Evolutionary conservation across 2,329 filamentous ascomycete genomes (phyloP).

Genomic region (Xylaria sp.): DNA sequence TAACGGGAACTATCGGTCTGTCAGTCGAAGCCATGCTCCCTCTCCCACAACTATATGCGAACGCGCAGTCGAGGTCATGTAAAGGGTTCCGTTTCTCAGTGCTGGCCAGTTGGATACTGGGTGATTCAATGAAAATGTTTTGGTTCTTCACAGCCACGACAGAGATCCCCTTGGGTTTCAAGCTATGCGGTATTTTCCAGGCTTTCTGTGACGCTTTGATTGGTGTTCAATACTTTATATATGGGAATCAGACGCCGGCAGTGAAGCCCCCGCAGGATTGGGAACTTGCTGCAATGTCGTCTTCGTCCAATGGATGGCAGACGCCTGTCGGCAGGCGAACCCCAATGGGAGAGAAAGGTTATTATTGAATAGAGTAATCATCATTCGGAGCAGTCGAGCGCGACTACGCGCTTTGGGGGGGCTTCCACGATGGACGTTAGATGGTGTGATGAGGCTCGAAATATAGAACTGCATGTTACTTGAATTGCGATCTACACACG

Average conservation of each 20-base stretch:
- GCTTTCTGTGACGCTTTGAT: constrained; percentile 76
- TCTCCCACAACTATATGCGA: constrained; percentile 77
- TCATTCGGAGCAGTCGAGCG: background rate
- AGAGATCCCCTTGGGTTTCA: constrained; percentile 78
- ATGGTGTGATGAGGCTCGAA: background rate
- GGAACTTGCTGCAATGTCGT: constrained; percentile 39
- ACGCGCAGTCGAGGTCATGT: constrained; percentile 70
- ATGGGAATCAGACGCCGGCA: constrained; percentile 57
- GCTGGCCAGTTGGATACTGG: constrained; percentile 76
- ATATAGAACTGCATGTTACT: background rate
- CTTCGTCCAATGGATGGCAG: constrained; percentile 43
- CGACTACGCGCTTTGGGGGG: background rate
- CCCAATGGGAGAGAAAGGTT: constrained; percentile 45
- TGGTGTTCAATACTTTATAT: constrained; percentile 75
- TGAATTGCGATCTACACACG: background rate
- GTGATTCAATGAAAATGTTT: constrained; percentile 87
- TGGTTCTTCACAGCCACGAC: constrained; percentile 77
- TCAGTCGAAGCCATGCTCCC: constrained; percentile 82
- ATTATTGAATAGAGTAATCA: constrained; percentile 25
- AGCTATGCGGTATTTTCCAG: constrained; percentile 82
- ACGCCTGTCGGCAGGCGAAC: constrained; percentile 49
- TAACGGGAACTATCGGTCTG: constrained; percentile 77
- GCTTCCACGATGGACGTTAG: background rate
- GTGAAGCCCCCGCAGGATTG: constrained; percentile 35
- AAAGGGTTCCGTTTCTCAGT: constrained; percentile 80